A percentile compares a stretch with the other conserved stretches of the same genome.
Evolutionary conservation across 106 monocot genomes (phyloP).

Genomic region (Allium sativum): DNA sequence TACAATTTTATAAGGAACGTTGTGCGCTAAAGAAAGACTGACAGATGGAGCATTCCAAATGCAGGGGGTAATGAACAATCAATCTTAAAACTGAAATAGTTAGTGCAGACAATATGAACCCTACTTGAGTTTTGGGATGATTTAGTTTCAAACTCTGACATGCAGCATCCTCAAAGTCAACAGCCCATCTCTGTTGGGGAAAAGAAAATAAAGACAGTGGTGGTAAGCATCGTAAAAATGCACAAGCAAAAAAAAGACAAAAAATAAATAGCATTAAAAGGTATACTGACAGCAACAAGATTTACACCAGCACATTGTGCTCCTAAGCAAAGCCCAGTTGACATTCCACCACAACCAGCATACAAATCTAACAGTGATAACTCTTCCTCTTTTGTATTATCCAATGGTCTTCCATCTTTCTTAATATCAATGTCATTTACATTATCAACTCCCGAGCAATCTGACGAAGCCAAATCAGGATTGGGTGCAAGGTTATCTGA

Average conservation of each 20-base stretch:
- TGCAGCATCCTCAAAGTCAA: constrained; percentile 63
- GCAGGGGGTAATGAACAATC: too few species aligned
- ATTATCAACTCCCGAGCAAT: constrained; percentile 8
- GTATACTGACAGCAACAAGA: constrained; percentile 58
- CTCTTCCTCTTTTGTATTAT: constrained; percentile 16
- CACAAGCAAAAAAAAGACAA: constrained; percentile 8
- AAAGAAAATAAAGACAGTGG: background rate
- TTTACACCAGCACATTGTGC: constrained; percentile 53
- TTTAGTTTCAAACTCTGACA: constrained; percentile 64
- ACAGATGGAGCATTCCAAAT: too few species aligned
- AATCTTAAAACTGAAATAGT: background rate
- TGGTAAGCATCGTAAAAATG: constrained; percentile 1
- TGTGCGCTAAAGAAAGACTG: too few species aligned
- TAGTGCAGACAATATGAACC: constrained; percentile 5
- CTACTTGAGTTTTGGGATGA: constrained; percentile 76
- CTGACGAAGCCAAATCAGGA: constrained; percentile 17
- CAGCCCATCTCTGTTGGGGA: constrained; percentile 78
- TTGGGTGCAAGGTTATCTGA: constrained; percentile 32
- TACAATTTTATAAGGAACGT: background rate
- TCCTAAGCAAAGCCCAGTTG: constrained; percentile 77
- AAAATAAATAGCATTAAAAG: background rate
- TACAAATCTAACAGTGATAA: constrained; percentile 74
- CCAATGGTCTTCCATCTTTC: background rate
- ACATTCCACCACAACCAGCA: constrained; percentile 96
- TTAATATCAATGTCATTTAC: background rate